phyloP scores from a whole-genome alignment of 306 rosid genomes.

The Echinosophora koreensis region DNA sequence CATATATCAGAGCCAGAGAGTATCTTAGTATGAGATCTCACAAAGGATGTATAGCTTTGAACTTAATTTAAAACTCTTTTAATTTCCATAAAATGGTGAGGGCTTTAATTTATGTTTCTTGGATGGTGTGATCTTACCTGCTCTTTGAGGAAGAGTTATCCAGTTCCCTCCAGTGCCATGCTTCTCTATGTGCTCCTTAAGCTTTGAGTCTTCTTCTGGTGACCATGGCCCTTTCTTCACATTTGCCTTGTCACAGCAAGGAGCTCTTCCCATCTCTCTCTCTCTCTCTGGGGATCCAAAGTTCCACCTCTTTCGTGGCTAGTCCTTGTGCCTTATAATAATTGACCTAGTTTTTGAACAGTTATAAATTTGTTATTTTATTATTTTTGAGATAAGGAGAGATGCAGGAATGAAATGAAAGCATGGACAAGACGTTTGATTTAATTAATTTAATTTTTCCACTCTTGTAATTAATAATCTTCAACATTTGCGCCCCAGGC shows the following conservation, averaged over 20 bases:
- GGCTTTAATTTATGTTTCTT: not conserved
- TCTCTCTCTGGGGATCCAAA: constrained; percentile 41
- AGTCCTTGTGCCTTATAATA: constrained; percentile 47
- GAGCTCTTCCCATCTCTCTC: constrained; percentile 91
- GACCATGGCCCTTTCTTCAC: constrained; percentile 99
- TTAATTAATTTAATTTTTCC: constrained; percentile 23
- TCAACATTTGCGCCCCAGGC: constrained; percentile 25
- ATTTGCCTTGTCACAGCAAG: constrained; percentile 96
- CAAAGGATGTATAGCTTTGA: not conserved
- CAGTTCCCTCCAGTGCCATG: constrained; percentile 95
- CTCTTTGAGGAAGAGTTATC: constrained; percentile 96
- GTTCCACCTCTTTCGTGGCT: constrained; percentile 43
- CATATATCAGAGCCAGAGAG: constrained; percentile 23
- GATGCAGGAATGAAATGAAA: constrained; percentile 49
- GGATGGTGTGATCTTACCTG: constrained; percentile 63
- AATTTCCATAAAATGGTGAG: not conserved
- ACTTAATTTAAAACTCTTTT: not conserved
- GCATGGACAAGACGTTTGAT: constrained; percentile 40
- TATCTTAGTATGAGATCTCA: not conserved
- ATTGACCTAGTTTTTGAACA: constrained; percentile 47
- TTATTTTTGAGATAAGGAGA: constrained; percentile 25
- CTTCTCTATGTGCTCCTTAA: constrained; percentile 75
- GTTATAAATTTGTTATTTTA: constrained; percentile 12
- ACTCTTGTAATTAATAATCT: constrained; percentile 4
- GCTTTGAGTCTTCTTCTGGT: constrained; percentile 91